Conservation (phyloP, 2,329 filamentous ascomycete species). For the Dactylellina cionopaga region DNA sequence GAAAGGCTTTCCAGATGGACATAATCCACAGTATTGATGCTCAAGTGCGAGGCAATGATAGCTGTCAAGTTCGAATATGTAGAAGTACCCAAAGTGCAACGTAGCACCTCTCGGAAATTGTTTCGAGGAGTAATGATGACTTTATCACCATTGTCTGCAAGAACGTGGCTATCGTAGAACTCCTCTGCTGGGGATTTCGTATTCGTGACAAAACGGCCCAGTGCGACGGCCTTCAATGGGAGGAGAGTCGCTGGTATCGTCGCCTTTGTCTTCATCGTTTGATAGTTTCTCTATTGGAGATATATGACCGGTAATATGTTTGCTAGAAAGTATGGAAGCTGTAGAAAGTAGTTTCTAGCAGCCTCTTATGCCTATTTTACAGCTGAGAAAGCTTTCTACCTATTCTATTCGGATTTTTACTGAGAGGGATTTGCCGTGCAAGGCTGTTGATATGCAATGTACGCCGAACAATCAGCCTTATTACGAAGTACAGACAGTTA, state of each 20-base stretch:
- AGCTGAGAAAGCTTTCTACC: too few relatives aligned
- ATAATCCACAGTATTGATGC: neutral
- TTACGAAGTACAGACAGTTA: too few relatives aligned
- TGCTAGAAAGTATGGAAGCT: too few relatives aligned
- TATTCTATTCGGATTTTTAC: too few relatives aligned
- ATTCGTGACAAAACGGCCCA: conserved; percentile 30
- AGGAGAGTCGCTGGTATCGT: conserved; percentile 7
- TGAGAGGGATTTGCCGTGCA: too few relatives aligned
- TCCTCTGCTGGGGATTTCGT: conserved; percentile 11
- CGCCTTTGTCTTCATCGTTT: neutral
- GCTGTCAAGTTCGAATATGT: neutral
- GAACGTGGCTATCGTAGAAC: conserved; percentile 11
- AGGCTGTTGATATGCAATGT: too few relatives aligned
- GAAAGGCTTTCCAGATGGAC: neutral
- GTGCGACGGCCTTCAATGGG: conserved; percentile 13
- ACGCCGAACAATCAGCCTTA: too few relatives aligned
- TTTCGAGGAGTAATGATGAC: neutral
- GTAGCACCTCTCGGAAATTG: neutral
- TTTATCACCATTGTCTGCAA: conserved; percentile 2
- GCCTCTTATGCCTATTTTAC: too few relatives aligned
- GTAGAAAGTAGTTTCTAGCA: too few relatives aligned
- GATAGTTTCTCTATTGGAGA: too few relatives aligned
- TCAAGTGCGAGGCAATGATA: neutral
- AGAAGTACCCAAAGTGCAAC: neutral
- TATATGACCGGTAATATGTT: too few relatives aligned